phyloP scores from a whole-genome alignment of 192 early-diverging fungal genomes.

The Podila epicladia region DNA sequence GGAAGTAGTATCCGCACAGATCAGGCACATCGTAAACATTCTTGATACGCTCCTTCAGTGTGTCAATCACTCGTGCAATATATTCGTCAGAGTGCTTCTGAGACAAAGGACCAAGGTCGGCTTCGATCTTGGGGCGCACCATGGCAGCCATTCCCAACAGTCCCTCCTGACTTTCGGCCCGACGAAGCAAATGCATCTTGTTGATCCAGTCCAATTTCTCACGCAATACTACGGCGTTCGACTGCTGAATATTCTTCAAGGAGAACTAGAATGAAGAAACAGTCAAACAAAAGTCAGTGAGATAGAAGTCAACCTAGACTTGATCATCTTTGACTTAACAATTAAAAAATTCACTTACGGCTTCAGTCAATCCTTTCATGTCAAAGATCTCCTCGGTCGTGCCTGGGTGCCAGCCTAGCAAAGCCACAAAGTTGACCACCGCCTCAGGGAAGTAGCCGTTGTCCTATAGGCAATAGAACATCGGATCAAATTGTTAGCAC shows the following conservation, averaged over 20 bases:
- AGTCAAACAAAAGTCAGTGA: not conserved
- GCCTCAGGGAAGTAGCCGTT: constrained; percentile 88
- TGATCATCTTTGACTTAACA: not conserved
- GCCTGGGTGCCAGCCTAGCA: constrained; percentile 81
- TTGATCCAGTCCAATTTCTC: constrained; percentile 83
- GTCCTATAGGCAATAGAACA: constrained; percentile 37
- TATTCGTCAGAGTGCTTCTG: constrained; percentile 47
- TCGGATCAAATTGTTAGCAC: not conserved
- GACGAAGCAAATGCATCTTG: constrained; percentile 68
- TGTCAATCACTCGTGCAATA: constrained; percentile 55
- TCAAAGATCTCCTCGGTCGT: constrained; percentile 70
- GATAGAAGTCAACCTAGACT: not conserved
- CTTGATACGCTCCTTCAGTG: constrained; percentile 66
- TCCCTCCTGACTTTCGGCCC: constrained; percentile 55
- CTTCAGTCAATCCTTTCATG: constrained; percentile 64
- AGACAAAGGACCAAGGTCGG: constrained; percentile 14
- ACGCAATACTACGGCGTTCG: constrained; percentile 68
- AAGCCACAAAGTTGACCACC: constrained; percentile 87
- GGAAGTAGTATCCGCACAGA: constrained; percentile 64
- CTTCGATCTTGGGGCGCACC: constrained; percentile 41
- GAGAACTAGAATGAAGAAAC: constrained; percentile 62
- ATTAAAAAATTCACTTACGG: constrained; percentile 40
- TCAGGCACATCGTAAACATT: constrained; percentile 63
- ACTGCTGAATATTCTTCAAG: constrained; percentile 66
- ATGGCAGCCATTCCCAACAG: constrained; percentile 51